These are phyloP conservation scores for Colletotrichum sp. DNA, from an alignment of 2,329 filamentous ascomycete species.

Conservation along the genomic window DNA sequence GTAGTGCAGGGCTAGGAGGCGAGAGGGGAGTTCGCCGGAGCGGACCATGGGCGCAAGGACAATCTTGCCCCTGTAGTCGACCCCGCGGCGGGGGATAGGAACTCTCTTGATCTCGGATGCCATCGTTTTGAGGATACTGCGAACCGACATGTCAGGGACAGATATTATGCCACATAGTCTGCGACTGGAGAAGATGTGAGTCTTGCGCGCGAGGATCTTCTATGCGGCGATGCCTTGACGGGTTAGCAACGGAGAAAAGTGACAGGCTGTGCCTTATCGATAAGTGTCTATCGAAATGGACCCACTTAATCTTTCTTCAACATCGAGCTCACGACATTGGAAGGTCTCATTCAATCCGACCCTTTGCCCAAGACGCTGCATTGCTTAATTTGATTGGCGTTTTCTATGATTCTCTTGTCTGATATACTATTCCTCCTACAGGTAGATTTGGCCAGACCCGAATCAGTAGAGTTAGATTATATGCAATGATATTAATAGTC, in stretches of 20 bases:
- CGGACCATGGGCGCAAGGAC: slow-evolving; percentile 98
- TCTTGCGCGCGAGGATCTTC: neutral
- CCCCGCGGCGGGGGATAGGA: slow-evolving; percentile 84
- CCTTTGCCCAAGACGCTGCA: neutral
- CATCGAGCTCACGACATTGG: neutral
- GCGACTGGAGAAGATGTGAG: neutral
- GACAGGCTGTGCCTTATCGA: slow-evolving; percentile 10
- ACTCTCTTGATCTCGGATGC: slow-evolving; percentile 68
- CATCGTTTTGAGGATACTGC: slow-evolving; percentile 57
- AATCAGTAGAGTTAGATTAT: neutral
- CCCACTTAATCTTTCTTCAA: neutral
- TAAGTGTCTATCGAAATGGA: neutral
- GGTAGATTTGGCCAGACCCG: neutral
- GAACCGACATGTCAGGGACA: slow-evolving; percentile 8
- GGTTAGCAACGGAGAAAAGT: slow-evolving; percentile 15
- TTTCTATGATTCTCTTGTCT: neutral
- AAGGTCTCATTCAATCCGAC: neutral
- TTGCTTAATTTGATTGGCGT: neutral
- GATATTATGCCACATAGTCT: neutral
- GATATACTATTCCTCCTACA: neutral
- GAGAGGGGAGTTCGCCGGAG: slow-evolving; percentile 92
- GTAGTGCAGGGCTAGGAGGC: slow-evolving; percentile 88
- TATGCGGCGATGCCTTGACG: slow-evolving; percentile 16
- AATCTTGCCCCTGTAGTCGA: slow-evolving; percentile 92
- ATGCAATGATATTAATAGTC: neutral